These are phyloP conservation scores for Aspergillus wentii DNA, from an alignment of 495 filamentous ascomycete genomes.

Conservation along the genomic window DNA sequence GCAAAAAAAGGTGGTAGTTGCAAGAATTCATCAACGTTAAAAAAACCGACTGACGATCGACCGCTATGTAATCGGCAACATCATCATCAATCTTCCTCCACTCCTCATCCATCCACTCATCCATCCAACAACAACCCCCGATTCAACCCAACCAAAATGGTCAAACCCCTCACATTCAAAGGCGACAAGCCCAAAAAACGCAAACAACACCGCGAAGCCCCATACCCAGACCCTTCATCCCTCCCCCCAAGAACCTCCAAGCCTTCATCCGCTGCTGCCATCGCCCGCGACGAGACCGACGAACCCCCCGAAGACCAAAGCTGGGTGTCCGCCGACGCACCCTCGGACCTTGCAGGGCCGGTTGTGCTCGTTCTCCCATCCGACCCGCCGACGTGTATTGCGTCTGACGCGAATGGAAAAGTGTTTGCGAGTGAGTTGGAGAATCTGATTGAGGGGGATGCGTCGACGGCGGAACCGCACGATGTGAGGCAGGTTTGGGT, in stretches of 20 bases:
- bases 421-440: slow-evolving; percentile 76
- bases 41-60: too few relatives aligned
- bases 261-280: slow-evolving; percentile 32
- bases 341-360: slow-evolving; percentile 76
- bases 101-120: slow-evolving; percentile 1
- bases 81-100: slow-evolving; percentile 2
- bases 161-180: slow-evolving; percentile 90
- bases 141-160: slow-evolving; percentile 32
- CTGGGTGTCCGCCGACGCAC: slow-evolving; percentile 83
- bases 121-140: slow-evolving; percentile 4
- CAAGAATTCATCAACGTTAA: too few relatives aligned
- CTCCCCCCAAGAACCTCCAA: slow-evolving; percentile 33
- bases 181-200: slow-evolving; percentile 94
- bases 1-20: too few relatives aligned
- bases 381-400: slow-evolving; percentile 61
- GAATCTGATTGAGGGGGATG: slow-evolving; percentile 77
- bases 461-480: slow-evolving; percentile 80
- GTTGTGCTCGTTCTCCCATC: slow-evolving; percentile 76
- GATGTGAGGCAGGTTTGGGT: slow-evolving; percentile 95
- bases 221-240: slow-evolving; percentile 18
- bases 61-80: too few relatives aligned
- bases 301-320: slow-evolving; percentile 59
- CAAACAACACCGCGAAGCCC: slow-evolving; percentile 51
- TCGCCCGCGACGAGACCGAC: slow-evolving; percentile 33
- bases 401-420: slow-evolving; percentile 78